These are phyloP conservation scores for Paulownia fortunei DNA, from an alignment of 257 asterid genomes.

Conservation along the genomic window DNA sequence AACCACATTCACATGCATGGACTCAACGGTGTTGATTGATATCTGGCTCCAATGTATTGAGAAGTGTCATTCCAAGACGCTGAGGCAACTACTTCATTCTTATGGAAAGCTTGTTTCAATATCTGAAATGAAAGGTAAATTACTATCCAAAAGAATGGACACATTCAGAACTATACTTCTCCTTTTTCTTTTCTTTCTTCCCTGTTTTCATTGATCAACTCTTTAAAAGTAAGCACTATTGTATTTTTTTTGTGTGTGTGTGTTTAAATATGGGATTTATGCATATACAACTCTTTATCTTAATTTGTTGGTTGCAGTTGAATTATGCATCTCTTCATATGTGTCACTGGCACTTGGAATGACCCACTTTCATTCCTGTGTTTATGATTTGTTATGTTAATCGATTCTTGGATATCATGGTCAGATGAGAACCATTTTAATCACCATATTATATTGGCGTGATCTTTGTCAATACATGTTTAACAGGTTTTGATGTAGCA, in stretches of 20 bases:
- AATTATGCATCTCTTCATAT: neutral
- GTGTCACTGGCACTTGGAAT: neutral
- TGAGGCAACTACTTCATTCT: conserved; percentile 68
- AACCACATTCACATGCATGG: conserved; percentile 35
- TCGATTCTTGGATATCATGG: conserved; percentile 1
- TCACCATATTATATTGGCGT: neutral
- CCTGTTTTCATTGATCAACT: neutral
- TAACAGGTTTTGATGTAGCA: neutral
- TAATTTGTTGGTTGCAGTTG: neutral
- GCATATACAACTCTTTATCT: neutral
- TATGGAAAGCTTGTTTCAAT: conserved; percentile 70
- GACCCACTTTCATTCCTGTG: neutral
- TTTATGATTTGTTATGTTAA: neutral
- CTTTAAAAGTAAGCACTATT: neutral
- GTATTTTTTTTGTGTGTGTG: neutral
- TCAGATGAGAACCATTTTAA: conserved; percentile 3
- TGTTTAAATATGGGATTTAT: neutral
- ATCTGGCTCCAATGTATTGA: conserved; percentile 71
- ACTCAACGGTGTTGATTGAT: conserved; percentile 54
- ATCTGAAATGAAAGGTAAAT: conserved; percentile 67
- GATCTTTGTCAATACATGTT: neutral
- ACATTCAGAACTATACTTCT: neutral
- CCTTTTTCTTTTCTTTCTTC: neutral
- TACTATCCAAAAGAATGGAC: neutral
- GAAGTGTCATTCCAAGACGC: conserved; percentile 78